A percentile compares a stretch with the other conserved stretches of the same genome.
phyloP scores from a whole-genome alignment of 2,329 filamentous ascomycete genomes.

The Cytospora paraplurivora region DNA sequence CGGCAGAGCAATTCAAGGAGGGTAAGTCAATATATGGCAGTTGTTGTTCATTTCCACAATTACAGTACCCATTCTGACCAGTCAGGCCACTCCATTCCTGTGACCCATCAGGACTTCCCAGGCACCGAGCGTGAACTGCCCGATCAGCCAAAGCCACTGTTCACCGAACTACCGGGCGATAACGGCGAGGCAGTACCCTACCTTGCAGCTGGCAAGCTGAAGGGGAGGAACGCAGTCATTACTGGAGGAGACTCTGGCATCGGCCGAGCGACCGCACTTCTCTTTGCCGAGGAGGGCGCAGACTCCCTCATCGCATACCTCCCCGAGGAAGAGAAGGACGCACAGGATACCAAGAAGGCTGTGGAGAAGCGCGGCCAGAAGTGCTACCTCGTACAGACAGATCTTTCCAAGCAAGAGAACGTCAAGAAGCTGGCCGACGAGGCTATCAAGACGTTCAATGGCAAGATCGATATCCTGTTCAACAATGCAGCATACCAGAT shows the following conservation, averaged over 20 bases:
- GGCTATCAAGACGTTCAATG: slow-evolving; percentile 65
- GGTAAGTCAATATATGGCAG: slow-evolving; percentile 33
- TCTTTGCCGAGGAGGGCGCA: slow-evolving; percentile 81
- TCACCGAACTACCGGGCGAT: slow-evolving; percentile 36
- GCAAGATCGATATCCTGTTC: slow-evolving; percentile 69
- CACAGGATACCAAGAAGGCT: slow-evolving; percentile 69
- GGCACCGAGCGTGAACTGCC: slow-evolving; percentile 52
- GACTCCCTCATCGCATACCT: slow-evolving; percentile 74
- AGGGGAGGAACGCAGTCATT: slow-evolving; percentile 75
- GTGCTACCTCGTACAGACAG: slow-evolving; percentile 64
- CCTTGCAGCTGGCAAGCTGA: slow-evolving; percentile 73
- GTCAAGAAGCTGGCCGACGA: slow-evolving; percentile 71
- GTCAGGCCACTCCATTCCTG: slow-evolving; percentile 43
- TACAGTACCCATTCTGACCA: neutral
- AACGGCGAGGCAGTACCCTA: slow-evolving; percentile 71
- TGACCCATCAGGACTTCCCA: slow-evolving; percentile 46
- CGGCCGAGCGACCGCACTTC: slow-evolving; percentile 71
- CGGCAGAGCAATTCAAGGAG: slow-evolving; percentile 41
- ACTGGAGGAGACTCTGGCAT: slow-evolving; percentile 82
- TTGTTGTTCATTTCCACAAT: neutral
- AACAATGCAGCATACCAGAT: slow-evolving; percentile 78
- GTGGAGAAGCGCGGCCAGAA: slow-evolving; percentile 69
- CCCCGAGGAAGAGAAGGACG: slow-evolving; percentile 74
- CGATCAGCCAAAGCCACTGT: slow-evolving; percentile 57
- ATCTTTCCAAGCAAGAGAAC: slow-evolving; percentile 66